Evolutionary conservation across 805 yeast species (phyloP).

Genomic region (Cyberlindnera maritima): DNA sequence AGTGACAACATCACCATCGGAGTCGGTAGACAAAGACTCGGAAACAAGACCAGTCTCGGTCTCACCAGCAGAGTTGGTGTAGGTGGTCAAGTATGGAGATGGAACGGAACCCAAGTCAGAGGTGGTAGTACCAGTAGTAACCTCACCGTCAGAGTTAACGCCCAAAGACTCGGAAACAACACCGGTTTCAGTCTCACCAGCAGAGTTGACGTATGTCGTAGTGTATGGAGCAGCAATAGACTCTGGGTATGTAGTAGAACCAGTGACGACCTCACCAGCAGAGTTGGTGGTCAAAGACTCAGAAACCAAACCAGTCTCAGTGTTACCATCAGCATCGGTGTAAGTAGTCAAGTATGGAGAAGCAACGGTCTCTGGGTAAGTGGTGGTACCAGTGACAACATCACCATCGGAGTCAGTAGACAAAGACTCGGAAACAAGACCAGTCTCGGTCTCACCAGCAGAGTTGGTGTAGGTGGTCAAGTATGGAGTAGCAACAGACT

Average conservation of each 20-base stretch:
- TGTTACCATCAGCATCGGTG: too few relatives aligned
- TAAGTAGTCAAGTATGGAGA: too few relatives aligned
- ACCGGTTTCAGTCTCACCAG: constrained; percentile 7
- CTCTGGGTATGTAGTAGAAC: neutral
- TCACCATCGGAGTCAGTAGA: too few relatives aligned
- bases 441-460: too few relatives aligned
- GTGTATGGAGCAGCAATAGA: neutral
- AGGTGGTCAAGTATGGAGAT: constrained; percentile 12
- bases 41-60: constrained; percentile 7
- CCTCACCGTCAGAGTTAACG: constrained; percentile 1
- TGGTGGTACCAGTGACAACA: too few relatives aligned
- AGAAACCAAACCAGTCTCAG: too few relatives aligned
- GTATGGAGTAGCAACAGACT: too few relatives aligned
- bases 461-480: too few relatives aligned
- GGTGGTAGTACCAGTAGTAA: constrained; percentile 3
- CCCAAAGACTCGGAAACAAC: constrained; percentile 5
- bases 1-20: constrained; percentile 4
- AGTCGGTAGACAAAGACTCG: constrained; percentile 7
- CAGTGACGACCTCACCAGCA: neutral
- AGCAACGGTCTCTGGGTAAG: too few relatives aligned
- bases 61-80: constrained; percentile 8
- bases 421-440: too few relatives aligned
- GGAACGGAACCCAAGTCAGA: constrained; percentile 8
- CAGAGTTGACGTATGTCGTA: constrained; percentile 12
- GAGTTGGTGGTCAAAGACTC: too few relatives aligned